Evolutionary conservation across 352 stramenopile genomes (phyloP).

Genomic region (Globisporangium iwayamae): DNA sequence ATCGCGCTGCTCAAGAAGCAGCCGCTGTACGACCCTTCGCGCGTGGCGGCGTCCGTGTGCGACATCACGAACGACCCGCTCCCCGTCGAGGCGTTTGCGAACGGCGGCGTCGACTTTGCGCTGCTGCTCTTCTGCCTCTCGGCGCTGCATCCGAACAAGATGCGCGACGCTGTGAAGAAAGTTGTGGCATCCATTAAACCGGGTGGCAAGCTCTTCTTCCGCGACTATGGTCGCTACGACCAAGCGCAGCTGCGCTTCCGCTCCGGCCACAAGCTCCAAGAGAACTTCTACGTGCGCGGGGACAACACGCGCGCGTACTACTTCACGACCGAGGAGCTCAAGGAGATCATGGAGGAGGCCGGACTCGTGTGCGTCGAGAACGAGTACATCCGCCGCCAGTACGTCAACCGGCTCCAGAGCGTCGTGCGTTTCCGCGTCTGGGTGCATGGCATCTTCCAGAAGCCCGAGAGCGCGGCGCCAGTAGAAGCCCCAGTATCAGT

Average conservation of each 20-base stretch:
- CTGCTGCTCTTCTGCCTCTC: constrained; percentile 90
- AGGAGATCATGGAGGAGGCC: constrained; percentile 49
- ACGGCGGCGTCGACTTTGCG: constrained; percentile 78
- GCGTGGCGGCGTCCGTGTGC: constrained; percentile 70
- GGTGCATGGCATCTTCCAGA: constrained; percentile 85
- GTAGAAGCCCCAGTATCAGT: background rate
- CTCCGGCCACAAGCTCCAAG: constrained; percentile 81
- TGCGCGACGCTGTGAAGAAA: constrained; percentile 84
- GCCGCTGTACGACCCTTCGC: constrained; percentile 70
- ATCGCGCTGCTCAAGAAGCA: constrained; percentile 91
- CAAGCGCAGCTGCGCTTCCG: constrained; percentile 94
- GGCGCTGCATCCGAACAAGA: constrained; percentile 87
- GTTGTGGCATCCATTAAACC: constrained; percentile 75
- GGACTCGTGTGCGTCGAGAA: constrained; percentile 71
- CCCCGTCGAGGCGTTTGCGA: constrained; percentile 39
- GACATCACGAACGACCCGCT: constrained; percentile 84
- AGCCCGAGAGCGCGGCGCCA: constrained; percentile 33
- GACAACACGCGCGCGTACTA: constrained; percentile 96
- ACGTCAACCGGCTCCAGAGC: constrained; percentile 83
- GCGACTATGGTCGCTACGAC: constrained; percentile 95
- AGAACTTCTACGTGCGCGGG: constrained; percentile 95
- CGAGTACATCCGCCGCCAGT: constrained; percentile 86
- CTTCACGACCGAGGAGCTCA: constrained; percentile 87
- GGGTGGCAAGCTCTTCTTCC: constrained; percentile 88
- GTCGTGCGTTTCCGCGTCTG: constrained; percentile 87